phyloP scores from a whole-genome alignment of 2,329 filamentous ascomycete species.

The Xylariaceae sp. region DNA sequence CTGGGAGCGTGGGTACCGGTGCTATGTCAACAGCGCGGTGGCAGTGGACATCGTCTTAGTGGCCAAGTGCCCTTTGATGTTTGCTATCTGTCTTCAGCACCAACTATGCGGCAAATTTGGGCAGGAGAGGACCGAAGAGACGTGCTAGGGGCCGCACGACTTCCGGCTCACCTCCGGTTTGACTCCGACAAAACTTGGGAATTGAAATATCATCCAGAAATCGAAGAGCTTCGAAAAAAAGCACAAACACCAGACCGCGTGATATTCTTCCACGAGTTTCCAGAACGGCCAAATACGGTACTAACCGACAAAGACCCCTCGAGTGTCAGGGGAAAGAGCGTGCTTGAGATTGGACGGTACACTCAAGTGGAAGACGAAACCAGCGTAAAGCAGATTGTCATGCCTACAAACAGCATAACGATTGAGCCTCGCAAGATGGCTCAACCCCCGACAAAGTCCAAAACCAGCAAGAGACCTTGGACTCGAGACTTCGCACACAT shows the following conservation, averaged over 20 bases:
- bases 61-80: slow-evolving; percentile 43
- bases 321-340: slow-evolving; percentile 20
- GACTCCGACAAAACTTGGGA: slow-evolving; percentile 16
- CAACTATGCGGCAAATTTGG: slow-evolving; percentile 36
- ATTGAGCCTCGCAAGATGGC: slow-evolving; percentile 21
- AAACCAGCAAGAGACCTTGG: too few species aligned
- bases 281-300: background rate
- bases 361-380: too few species aligned
- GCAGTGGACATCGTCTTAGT: slow-evolving; percentile 33
- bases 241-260: slow-evolving; percentile 28
- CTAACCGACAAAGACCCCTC: slow-evolving; percentile 24
- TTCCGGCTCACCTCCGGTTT: slow-evolving; percentile 38
- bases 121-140: slow-evolving; percentile 43
- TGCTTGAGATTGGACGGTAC: slow-evolving; percentile 18
- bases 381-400: background rate
- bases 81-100: slow-evolving; percentile 42
- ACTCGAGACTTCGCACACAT: too few species aligned
- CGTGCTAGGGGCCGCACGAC: slow-evolving; percentile 39
- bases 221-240: slow-evolving; percentile 16
- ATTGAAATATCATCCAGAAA: slow-evolving; percentile 22
- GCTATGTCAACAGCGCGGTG: slow-evolving; percentile 13
- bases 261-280: slow-evolving; percentile 24
- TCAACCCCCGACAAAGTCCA: too few species aligned
- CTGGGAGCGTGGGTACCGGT: slow-evolving; percentile 33
- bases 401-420: slow-evolving; percentile 2